Evolutionary conservation across 495 filamentous ascomycete species (phyloP).

Genomic region (Podospora pseudopauciseta): DNA sequence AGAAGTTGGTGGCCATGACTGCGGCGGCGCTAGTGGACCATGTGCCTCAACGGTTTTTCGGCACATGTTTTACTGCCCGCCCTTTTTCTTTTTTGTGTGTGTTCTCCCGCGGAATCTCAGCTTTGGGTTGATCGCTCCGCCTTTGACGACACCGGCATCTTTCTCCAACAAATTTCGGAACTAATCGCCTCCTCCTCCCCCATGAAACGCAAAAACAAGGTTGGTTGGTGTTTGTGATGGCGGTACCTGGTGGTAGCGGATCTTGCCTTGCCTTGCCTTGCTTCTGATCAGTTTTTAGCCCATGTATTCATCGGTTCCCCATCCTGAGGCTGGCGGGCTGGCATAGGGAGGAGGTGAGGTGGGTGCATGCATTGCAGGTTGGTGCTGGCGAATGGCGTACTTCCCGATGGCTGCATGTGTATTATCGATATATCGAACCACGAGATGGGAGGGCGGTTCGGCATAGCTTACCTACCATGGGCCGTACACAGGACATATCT

Average conservation of each 20-base stretch:
- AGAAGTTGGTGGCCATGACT: background rate
- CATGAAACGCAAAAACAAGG: background rate
- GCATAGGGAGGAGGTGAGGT: no score
- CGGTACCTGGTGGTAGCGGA: background rate
- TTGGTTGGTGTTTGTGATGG: background rate
- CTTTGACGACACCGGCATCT: background rate
- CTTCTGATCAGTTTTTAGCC: background rate
- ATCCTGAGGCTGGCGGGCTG: background rate
- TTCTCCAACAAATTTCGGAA: background rate
- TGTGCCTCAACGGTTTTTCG: conserved; percentile 8
- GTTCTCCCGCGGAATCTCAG: background rate
- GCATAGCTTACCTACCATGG: background rate
- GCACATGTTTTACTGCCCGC: conserved; percentile 1
- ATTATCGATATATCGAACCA: conserved; percentile 1
- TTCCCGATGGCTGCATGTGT: background rate
- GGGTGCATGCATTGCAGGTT: background rate
- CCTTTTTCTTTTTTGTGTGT: background rate
- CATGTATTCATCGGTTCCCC: background rate
- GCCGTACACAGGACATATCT: background rate
- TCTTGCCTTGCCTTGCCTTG: background rate
- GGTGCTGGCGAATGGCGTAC: conserved; percentile 1
- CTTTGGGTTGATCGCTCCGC: background rate
- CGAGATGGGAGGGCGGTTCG: background rate
- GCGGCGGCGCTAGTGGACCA: conserved; percentile 9
- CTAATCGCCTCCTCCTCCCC: background rate